These are phyloP conservation scores for Vishniacozyma victoriae DNA, from an alignment of 768 basidiomycete genomes.

Conservation along the genomic window DNA sequence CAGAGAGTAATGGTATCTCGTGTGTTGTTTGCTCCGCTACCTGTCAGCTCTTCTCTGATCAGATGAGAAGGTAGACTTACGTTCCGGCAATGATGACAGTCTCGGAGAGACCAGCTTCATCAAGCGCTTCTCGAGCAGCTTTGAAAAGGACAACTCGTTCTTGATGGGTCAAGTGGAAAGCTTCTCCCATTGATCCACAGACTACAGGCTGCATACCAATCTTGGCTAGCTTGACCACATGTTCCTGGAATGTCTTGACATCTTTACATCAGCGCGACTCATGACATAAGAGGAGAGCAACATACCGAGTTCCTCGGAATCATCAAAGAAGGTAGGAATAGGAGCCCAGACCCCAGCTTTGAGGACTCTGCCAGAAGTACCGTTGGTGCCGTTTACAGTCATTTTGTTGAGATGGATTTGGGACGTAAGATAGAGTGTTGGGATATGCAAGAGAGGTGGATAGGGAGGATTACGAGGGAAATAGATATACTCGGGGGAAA, in stretches of 20 bases:
- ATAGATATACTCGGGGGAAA: neutral
- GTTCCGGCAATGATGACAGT: conserved; percentile 76
- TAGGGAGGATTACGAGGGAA: no score
- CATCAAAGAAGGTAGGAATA: conserved; percentile 76
- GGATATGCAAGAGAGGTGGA: no score
- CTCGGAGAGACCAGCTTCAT: conserved; percentile 56
- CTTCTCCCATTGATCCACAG: conserved; percentile 80
- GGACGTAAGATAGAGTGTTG: no score
- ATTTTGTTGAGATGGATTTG: no score
- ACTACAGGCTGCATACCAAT: conserved; percentile 68
- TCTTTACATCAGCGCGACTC: conserved; percentile 49
- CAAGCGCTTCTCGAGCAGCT: conserved; percentile 64
- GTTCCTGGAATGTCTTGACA: conserved; percentile 61
- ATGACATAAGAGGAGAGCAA: conserved; percentile 8
- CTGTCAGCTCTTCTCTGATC: neutral
- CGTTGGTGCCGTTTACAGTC: conserved; percentile 21
- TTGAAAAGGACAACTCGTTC: conserved; percentile 65
- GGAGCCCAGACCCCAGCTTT: conserved; percentile 76
- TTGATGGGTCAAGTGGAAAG: conserved; percentile 61
- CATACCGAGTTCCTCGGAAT: conserved; percentile 76
- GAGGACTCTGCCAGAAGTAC: conserved; percentile 53
- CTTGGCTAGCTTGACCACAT: conserved; percentile 60
- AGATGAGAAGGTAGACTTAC: conserved; percentile 15
- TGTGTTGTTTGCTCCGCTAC: conserved; percentile 66
- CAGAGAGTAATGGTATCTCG: conserved; percentile 71